phyloP scores from a whole-genome alignment of 495 filamentous ascomycete genomes.

The Xylaria venustula region DNA sequence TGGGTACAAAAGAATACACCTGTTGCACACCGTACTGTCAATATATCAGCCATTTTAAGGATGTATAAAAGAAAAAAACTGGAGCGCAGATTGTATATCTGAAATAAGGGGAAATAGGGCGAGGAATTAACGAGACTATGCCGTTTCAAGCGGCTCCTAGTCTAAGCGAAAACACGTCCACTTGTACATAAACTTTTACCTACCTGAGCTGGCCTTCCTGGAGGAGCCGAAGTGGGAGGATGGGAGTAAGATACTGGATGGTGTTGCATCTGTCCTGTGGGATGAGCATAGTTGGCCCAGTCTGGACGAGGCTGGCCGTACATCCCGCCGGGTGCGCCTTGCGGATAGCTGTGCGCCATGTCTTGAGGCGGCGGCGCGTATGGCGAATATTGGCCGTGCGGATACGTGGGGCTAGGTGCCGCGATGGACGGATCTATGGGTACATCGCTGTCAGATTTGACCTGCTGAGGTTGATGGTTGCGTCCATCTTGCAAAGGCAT shows the following conservation, averaged over 20 bases:
- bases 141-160: neutral
- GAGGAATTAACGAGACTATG: too few species aligned
- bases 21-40: constrained; percentile 46
- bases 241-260: constrained; percentile 49
- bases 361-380: constrained; percentile 80
- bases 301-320: constrained; percentile 72
- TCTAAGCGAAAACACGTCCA: neutral
- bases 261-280: constrained; percentile 54
- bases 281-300: constrained; percentile 73
- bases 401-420: constrained; percentile 86
- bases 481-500: constrained; percentile 74
- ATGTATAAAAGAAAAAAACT: constrained; percentile 12
- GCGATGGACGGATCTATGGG: constrained; percentile 99
- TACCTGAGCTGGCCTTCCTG: constrained; percentile 70
- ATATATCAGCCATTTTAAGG: constrained; percentile 32
- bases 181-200: constrained; percentile 35
- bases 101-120: neutral
- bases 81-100: constrained; percentile 25
- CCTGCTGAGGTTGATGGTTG: constrained; percentile 66
- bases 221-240: constrained; percentile 51
- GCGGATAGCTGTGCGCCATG: constrained; percentile 71
- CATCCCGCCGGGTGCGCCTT: constrained; percentile 48
- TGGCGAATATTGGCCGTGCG: constrained; percentile 72
- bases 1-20: constrained; percentile 98
- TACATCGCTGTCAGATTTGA: constrained; percentile 91